Percentiles rank a stretch among this genome's conserved stretches.
Conservation (phyloP, 2,329 filamentous ascomycete species). For the Dissoconium aciculare region DNA sequence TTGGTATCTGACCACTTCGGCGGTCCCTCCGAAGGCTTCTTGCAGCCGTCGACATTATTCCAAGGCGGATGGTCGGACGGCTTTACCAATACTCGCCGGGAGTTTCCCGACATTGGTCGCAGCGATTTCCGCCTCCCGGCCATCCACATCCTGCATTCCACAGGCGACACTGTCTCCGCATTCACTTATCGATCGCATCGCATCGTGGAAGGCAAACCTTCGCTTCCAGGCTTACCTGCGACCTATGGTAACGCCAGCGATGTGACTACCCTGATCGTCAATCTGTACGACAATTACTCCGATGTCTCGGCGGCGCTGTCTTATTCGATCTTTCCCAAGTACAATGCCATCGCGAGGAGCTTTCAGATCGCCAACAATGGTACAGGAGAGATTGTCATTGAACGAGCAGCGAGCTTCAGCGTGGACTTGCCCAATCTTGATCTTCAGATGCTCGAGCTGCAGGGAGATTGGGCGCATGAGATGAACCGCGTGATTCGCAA, state of each 20-base stretch:
- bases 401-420: conserved; percentile 44
- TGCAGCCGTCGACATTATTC: conserved; percentile 28
- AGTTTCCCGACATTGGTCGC: conserved; percentile 49
- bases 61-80: conserved; percentile 40
- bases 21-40: conserved; percentile 38
- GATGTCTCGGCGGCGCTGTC: conserved; percentile 43
- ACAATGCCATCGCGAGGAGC: conserved; percentile 47
- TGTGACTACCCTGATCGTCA: conserved; percentile 44
- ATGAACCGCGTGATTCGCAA: conserved; percentile 37
- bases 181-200: conserved; percentile 44
- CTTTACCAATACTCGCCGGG: conserved; percentile 39
- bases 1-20: conserved; percentile 49
- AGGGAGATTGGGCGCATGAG: conserved; percentile 49
- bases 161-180: conserved; percentile 43
- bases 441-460: conserved; percentile 46
- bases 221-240: conserved; percentile 41
- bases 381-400: conserved; percentile 23
- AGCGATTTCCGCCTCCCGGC: conserved; percentile 50
- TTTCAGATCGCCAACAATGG: conserved; percentile 48
- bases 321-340: conserved; percentile 48
- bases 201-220: conserved; percentile 42
- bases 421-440: conserved; percentile 46
- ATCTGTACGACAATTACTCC: conserved; percentile 44
- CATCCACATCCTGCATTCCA: conserved; percentile 42
- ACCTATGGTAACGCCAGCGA: conserved; percentile 43